These are phyloP conservation scores for Leucocoprinus leucothites DNA, from an alignment of 768 basidiomycete genomes.

Conservation along the genomic window DNA sequence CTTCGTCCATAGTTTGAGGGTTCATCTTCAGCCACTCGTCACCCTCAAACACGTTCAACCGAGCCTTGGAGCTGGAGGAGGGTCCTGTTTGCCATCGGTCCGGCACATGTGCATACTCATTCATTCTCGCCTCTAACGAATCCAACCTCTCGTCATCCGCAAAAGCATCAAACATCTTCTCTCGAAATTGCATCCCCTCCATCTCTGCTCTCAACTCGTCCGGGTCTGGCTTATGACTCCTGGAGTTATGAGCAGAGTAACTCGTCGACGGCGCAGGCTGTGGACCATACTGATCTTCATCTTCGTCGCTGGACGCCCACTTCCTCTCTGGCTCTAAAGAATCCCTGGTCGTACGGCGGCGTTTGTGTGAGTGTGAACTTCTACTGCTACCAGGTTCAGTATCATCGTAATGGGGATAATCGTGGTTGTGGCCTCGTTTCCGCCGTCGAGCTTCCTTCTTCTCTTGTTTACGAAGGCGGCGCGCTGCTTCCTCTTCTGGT, in stretches of 20 bases:
- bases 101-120: constrained; percentile 70
- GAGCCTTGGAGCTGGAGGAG: constrained; percentile 17
- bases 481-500: constrained; percentile 53
- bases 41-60: constrained; percentile 22
- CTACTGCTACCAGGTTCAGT: constrained; percentile 7
- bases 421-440: constrained; percentile 15
- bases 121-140: constrained; percentile 58
- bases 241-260: constrained; percentile 6
- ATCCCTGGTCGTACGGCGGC: constrained; percentile 18
- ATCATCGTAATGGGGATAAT: too few species aligned
- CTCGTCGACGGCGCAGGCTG: constrained; percentile 17
- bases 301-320: constrained; percentile 50
- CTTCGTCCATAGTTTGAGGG: constrained; percentile 67
- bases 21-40: constrained; percentile 41
- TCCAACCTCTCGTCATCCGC: constrained; percentile 73
- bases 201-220: constrained; percentile 49
- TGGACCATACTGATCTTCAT: constrained; percentile 25
- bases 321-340: constrained; percentile 30
- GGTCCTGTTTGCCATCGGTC: constrained; percentile 53
- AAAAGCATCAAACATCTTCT: constrained; percentile 71
- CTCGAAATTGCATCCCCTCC: constrained; percentile 66
- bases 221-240: constrained; percentile 34
- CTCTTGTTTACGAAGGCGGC: constrained; percentile 33
- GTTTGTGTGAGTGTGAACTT: constrained; percentile 22
- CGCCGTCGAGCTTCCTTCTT: constrained; percentile 33